These are phyloP conservation scores for Petrea volubilis DNA, from an alignment of 257 asterid species.

Conservation along the genomic window DNA sequence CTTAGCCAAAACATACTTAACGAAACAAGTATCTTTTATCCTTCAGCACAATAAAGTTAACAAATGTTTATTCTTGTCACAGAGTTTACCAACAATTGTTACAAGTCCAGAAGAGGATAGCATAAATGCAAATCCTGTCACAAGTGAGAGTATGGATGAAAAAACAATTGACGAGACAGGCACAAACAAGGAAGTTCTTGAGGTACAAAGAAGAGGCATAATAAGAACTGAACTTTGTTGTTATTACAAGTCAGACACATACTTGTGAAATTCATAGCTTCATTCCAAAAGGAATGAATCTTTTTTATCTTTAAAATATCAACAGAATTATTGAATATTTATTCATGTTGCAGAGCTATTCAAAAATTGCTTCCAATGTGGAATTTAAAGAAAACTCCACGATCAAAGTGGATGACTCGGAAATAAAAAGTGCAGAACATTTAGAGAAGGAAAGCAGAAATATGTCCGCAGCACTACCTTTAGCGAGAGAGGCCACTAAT, in stretches of 20 bases:
- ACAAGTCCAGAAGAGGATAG: conserved; percentile 22
- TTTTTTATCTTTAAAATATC: background rate
- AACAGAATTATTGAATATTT: background rate
- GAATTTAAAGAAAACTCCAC: conserved; percentile 10
- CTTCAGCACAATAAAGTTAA: background rate
- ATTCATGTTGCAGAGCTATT: conserved; percentile 22
- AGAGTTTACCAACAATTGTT: conserved; percentile 21
- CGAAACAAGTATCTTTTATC: background rate
- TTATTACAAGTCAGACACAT: background rate
- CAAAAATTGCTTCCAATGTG: conserved; percentile 23
- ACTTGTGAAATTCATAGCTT: background rate
- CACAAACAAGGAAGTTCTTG: conserved; percentile 18
- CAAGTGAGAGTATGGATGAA: conserved; percentile 7
- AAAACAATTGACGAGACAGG: conserved; percentile 7
- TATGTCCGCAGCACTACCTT: conserved; percentile 9
- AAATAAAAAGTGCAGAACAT: conserved; percentile 10
- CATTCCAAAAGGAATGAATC: no score
- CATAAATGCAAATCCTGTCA: background rate
- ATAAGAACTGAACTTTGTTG: background rate
- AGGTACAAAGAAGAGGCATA: conserved; percentile 24
- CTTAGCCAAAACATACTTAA: background rate
- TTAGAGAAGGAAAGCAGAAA: conserved; percentile 15
- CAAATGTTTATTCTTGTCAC: conserved; percentile 16
- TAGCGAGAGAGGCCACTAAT: conserved; percentile 18
- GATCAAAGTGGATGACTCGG: conserved; percentile 16